These are phyloP conservation scores for Maudiozyma barnettii DNA, from an alignment of 805 yeast species.

Conservation along the genomic window DNA sequence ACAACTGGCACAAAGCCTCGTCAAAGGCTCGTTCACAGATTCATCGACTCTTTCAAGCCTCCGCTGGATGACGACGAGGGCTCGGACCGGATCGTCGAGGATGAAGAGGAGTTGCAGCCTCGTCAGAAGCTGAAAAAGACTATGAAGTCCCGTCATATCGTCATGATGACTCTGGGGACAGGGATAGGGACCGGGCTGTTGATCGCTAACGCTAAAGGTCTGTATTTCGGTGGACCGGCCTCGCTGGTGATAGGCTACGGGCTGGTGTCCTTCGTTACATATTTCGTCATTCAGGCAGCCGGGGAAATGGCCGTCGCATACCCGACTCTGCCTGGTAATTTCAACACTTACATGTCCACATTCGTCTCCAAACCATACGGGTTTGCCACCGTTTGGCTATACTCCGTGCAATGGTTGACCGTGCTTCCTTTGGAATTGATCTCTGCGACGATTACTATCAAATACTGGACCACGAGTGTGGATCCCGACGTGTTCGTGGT, in stretches of 20 bases:
- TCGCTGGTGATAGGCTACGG: constrained; percentile 44
- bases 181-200: constrained; percentile 70
- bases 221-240: constrained; percentile 37
- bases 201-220: constrained; percentile 44
- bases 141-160: constrained; percentile 39
- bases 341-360: constrained; percentile 31
- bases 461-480: constrained; percentile 39
- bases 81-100: not conserved
- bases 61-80: constrained; percentile 6
- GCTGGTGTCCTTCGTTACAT: constrained; percentile 48
- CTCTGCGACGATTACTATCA: constrained; percentile 46
- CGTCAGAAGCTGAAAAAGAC: constrained; percentile 9
- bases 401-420: constrained; percentile 54
- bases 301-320: constrained; percentile 35
- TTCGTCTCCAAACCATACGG: constrained; percentile 61
- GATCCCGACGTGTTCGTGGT: constrained; percentile 49
- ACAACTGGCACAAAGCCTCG: not conserved
- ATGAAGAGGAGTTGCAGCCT: constrained; percentile 8
- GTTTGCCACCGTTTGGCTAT: constrained; percentile 66
- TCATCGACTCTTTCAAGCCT: constrained; percentile 20
- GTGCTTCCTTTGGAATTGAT: constrained; percentile 57
- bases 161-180: constrained; percentile 74
- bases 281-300: constrained; percentile 46
- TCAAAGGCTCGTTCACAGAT: constrained; percentile 2
- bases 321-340: constrained; percentile 33